A percentile compares a stretch with the other conserved stretches of the same genome.
Evolutionary conservation across 2,329 filamentous ascomycete species (phyloP).

Genomic region (Dendryphion nanum): DNA sequence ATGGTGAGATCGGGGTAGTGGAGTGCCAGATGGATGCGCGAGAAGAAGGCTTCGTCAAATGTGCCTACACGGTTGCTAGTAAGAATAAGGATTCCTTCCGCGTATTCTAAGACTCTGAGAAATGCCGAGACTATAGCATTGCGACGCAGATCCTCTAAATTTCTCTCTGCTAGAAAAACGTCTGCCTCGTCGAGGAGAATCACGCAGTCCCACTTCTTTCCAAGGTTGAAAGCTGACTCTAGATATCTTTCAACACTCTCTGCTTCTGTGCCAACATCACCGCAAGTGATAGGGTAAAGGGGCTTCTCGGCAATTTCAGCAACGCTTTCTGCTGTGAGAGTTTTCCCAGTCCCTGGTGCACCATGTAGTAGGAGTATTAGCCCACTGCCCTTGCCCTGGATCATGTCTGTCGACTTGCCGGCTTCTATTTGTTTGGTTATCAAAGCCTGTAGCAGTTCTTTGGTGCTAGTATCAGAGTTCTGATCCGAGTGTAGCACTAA

Average conservation of each 20-base stretch:
- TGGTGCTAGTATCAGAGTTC: slow-evolving; percentile 4
- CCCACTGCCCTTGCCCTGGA: slow-evolving; percentile 51
- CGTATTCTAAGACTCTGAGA: slow-evolving; percentile 42
- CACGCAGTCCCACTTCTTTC: slow-evolving; percentile 50
- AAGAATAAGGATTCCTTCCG: slow-evolving; percentile 43
- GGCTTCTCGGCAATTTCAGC: slow-evolving; percentile 51
- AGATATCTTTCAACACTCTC: slow-evolving; percentile 44
- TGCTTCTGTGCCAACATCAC: slow-evolving; percentile 48
- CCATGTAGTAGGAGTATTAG: slow-evolving; percentile 52
- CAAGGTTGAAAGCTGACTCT: slow-evolving; percentile 45
- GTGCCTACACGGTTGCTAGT: slow-evolving; percentile 38
- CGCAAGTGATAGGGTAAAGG: slow-evolving; percentile 48
- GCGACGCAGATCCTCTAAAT: slow-evolving; percentile 12
- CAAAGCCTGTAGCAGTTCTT: slow-evolving; percentile 10
- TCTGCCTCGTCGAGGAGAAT: slow-evolving; percentile 52
- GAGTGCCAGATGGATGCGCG: slow-evolving; percentile 42
- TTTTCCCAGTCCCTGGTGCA: slow-evolving; percentile 47
- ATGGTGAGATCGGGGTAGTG: slow-evolving; percentile 47
- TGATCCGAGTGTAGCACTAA: no score
- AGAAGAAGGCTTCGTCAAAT: slow-evolving; percentile 23
- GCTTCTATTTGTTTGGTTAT: slow-evolving; percentile 5
- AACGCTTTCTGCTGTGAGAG: slow-evolving; percentile 22
- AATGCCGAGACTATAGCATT: slow-evolving; percentile 21
- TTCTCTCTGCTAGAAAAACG: slow-evolving; percentile 20
- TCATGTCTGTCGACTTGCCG: slow-evolving; percentile 7